Evolutionary conservation across 2,329 filamentous ascomycete species (phyloP).

Genomic region (Helicocarpus griseus): DNA sequence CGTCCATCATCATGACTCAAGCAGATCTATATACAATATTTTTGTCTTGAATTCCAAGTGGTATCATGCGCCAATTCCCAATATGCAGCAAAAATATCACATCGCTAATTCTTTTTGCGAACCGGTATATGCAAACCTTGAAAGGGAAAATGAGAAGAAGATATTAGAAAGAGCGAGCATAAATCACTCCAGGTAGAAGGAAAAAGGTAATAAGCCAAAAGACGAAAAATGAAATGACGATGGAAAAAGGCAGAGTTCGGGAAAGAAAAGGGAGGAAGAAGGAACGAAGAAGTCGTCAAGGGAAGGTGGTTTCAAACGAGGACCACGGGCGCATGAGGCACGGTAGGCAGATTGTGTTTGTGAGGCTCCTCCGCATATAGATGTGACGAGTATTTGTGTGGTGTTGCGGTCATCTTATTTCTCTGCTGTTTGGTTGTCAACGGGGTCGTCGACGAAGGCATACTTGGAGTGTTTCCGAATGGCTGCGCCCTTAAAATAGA

Average conservation of each 20-base stretch:
- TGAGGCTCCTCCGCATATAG: neutral
- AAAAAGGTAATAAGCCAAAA: neutral
- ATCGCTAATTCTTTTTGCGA: neutral
- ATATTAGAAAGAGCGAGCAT: too few species aligned
- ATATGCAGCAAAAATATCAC: neutral
- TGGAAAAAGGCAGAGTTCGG: too few species aligned
- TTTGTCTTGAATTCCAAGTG: neutral
- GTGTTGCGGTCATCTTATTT: neutral
- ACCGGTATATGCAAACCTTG: neutral
- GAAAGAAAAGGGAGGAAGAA: too few species aligned
- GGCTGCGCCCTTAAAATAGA: slow-evolving; percentile 64
- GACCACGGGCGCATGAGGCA: too few species aligned
- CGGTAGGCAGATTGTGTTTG: too few species aligned
- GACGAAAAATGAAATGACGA: neutral
- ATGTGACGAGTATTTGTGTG: neutral
- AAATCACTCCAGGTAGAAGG: too few species aligned
- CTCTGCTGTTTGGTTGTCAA: neutral
- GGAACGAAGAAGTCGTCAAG: too few species aligned
- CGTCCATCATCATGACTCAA: too few species aligned
- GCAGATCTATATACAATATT: neutral
- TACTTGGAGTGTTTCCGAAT: slow-evolving; percentile 63
- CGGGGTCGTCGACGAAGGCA: slow-evolving; percentile 52
- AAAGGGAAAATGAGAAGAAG: neutral
- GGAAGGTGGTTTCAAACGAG: too few species aligned
- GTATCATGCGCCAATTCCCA: neutral